Percentiles rank a stretch among this genome's conserved stretches.
Conservation (phyloP, 1,139 yeast genomes). For the Taphrina deformans region DNA sequence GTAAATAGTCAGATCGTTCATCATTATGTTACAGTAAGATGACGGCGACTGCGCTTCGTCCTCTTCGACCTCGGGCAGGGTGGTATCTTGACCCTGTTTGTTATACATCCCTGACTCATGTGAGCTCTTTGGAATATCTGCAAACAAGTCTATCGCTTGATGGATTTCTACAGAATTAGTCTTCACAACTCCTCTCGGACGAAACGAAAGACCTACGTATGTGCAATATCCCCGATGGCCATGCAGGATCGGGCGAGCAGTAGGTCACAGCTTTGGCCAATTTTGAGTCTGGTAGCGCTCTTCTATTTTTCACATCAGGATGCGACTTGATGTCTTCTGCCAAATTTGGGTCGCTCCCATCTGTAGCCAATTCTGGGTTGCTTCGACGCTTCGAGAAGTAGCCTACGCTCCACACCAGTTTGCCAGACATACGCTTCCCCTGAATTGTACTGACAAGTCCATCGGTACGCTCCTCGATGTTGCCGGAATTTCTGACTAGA, state of each 20-base stretch:
- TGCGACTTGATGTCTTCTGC: conserved; percentile 12
- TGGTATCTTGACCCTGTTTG: conserved; percentile 15
- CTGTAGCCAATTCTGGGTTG: conserved; percentile 12
- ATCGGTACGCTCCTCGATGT: conserved; percentile 18
- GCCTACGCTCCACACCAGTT: conserved; percentile 24
- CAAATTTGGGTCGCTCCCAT: conserved; percentile 23
- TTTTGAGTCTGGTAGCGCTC: not conserved
- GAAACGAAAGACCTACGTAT: not conserved
- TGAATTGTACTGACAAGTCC: conserved; percentile 19
- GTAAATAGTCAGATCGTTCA: conserved; percentile 21
- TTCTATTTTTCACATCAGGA: conserved; percentile 11
- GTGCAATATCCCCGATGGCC: conserved; percentile 31
- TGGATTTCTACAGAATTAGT: conserved; percentile 17
- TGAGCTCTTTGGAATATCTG: conserved; percentile 18
- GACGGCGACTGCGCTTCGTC: conserved; percentile 31
- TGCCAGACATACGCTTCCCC: conserved; percentile 2
- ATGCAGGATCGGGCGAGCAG: conserved; percentile 27
- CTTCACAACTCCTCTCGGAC: not conserved
- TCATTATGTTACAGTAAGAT: conserved; percentile 27
- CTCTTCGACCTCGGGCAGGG: conserved; percentile 20
- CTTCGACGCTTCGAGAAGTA: conserved; percentile 26
- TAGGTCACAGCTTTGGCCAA: conserved; percentile 20
- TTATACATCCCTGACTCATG: conserved; percentile 3
- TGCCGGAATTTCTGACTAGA: conserved; percentile 19
- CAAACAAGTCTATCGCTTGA: conserved; percentile 26